A percentile compares a stretch with the other conserved stretches of the same genome.
phyloP scores from a whole-genome alignment of 2,329 filamentous ascomycete species.

The Botrytis deweyae region DNA sequence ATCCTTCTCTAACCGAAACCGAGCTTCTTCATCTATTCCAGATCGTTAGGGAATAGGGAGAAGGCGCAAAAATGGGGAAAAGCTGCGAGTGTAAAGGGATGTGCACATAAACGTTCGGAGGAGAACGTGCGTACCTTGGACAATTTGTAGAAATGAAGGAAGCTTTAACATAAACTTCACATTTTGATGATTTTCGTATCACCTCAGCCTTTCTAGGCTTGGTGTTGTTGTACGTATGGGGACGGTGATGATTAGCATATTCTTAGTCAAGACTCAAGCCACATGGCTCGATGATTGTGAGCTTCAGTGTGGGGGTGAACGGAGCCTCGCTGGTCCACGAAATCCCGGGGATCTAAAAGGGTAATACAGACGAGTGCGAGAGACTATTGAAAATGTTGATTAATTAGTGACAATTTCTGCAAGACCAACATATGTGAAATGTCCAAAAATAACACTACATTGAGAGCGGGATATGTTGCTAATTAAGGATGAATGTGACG shows the following conservation, averaged over 20 bases:
- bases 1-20: neutral
- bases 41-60: neutral
- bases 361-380: neutral
- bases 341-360: neutral
- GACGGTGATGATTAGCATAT: neutral
- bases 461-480: slow-evolving; percentile 17
- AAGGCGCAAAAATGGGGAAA: neutral
- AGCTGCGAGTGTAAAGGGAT: slow-evolving; percentile 14
- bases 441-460: slow-evolving; percentile 23
- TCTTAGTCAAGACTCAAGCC: neutral
- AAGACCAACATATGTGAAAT: slow-evolving; percentile 1
- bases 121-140: slow-evolving; percentile 4
- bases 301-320: neutral
- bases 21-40: neutral
- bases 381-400: slow-evolving; percentile 21
- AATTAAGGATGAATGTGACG: slow-evolving; percentile 21
- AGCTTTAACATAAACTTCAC: neutral
- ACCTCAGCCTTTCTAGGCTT: neutral
- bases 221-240: neutral
- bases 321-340: neutral
- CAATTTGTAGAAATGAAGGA: neutral
- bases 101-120: slow-evolving; percentile 7
- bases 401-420: slow-evolving; percentile 22
- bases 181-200: neutral
- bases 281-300: slow-evolving; percentile 13